phyloP scores from a whole-genome alignment of 805 yeast genomes.

The Lipomyces starkeyi region DNA sequence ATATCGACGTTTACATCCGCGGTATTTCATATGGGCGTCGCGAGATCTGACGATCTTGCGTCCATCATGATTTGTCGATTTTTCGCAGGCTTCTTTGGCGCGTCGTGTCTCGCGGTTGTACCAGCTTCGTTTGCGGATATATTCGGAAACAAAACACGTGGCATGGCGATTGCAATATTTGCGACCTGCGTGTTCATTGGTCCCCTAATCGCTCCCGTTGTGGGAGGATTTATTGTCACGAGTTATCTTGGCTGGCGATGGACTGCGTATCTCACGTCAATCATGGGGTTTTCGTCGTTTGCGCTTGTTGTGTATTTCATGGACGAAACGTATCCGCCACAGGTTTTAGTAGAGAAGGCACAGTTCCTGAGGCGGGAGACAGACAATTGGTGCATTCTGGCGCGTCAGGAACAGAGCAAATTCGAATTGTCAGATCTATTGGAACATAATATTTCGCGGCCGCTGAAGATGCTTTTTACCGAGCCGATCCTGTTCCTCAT shows the following conservation, averaged over 20 bases:
- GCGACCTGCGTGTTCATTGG: conserved; percentile 71
- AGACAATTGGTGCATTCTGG: conserved; percentile 58
- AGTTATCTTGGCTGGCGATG: conserved; percentile 73
- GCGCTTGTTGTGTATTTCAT: conserved; percentile 52
- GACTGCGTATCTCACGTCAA: conserved; percentile 73
- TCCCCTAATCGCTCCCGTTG: conserved; percentile 77
- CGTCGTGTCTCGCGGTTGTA: conserved; percentile 81
- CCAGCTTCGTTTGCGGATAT: conserved; percentile 83
- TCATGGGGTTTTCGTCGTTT: conserved; percentile 56
- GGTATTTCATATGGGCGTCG: conserved; percentile 45
- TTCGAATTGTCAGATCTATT: conserved; percentile 50
- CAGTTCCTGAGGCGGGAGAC: conserved; percentile 52
- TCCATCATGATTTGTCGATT: conserved; percentile 71
- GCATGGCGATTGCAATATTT: conserved; percentile 69
- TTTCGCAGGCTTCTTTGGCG: conserved; percentile 74
- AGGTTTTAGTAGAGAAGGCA: conserved; percentile 54
- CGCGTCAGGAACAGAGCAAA: conserved; percentile 54
- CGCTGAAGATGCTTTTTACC: conserved; percentile 44
- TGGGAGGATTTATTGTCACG: conserved; percentile 64
- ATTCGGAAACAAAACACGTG: conserved; percentile 70
- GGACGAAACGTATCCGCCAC: conserved; percentile 72
- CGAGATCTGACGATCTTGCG: conserved; percentile 52
- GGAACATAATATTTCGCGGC: conserved; percentile 43
- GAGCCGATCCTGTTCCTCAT: conserved; percentile 49
- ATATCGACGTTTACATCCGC: conserved; percentile 56